Evolutionary conservation across 225 moss, liverwort and hornwort genomes (phyloP), one percentile per base, ranked within the genome.

Genomic region (Pleurozium schreberi): DNA sequence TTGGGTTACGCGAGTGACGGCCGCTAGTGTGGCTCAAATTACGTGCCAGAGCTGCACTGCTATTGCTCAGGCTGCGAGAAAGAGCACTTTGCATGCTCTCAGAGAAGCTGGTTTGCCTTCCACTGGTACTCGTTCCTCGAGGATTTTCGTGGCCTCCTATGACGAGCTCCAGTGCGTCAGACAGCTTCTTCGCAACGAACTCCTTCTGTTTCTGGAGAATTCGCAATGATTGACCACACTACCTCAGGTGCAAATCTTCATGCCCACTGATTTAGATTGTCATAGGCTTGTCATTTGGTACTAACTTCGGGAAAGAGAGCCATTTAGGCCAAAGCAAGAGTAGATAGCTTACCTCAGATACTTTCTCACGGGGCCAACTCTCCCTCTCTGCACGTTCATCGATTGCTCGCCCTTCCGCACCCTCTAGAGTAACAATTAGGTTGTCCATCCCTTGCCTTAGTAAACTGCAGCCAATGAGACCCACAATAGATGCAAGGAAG

Each of bases 371-470:
- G 31, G 95, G 86, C 86, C 96, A 89, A 52, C 84, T 84, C 64
- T 96, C 95, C 59, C 90, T 93, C 65, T 92, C 93, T 42, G 92
- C 91, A 84, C 89, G 92, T 87, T 96, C 96, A 83, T 96, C 95
- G 42, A 97, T 91, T 38, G 87, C 92, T 75, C 92, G 95, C 20
- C 93, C 97, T 80, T 93, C 93, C 28, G 94, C 26, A 62, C 93
- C 92, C 83, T 98, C 98, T 67, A 97, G 88, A 59, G 92, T 96
- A 52, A 97, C 92, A 23, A 96, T 95, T 36, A 98, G 89, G 59
- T 95, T 96, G 43, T 97, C 90, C 98, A 98, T 98, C 25, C 95
- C 95, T 71, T 95, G 92, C 64, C 98, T 90, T 40, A 98, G 92
- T 79, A 93, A 94, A 81, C 94, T 94, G 91, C 89, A 92, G 45